Evolutionary conservation across 2,329 filamentous ascomycete genomes (phyloP).

Genomic region (Zymoseptoria crescenta): DNA sequence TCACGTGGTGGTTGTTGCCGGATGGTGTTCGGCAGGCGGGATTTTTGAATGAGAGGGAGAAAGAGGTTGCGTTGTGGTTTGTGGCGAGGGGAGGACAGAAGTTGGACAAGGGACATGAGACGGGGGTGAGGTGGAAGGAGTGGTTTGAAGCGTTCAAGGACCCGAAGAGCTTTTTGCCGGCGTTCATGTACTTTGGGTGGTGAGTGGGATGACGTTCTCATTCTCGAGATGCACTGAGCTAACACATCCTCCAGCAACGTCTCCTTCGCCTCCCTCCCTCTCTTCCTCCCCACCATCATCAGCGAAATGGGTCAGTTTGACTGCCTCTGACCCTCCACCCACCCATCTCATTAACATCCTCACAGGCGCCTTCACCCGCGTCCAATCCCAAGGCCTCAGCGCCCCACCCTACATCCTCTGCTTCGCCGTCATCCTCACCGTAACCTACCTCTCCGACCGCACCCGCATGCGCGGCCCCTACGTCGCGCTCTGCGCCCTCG

Average conservation of each 20-base stretch:
- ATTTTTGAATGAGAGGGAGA: conserved; percentile 38
- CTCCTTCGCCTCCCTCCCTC: conserved; percentile 49
- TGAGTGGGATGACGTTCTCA: conserved; percentile 3
- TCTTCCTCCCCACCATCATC: conserved; percentile 55
- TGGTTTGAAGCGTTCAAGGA: conserved; percentile 16
- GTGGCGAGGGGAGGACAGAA: conserved; percentile 13
- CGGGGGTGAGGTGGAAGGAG: conserved; percentile 15
- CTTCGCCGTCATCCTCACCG: conserved; percentile 33
- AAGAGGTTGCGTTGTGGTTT: conserved; percentile 31
- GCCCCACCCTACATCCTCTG: conserved; percentile 37
- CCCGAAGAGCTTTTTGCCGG: conserved; percentile 14
- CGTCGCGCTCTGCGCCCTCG: conserved; percentile 28
- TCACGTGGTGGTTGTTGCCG: conserved; percentile 44
- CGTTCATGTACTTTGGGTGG: conserved; percentile 18
- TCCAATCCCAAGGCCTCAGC: conserved; percentile 33
- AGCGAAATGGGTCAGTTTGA: conserved; percentile 55
- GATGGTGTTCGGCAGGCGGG: conserved; percentile 39
- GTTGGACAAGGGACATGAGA: conserved; percentile 13
- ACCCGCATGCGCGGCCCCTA: conserved; percentile 35
- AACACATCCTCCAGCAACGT: conserved; percentile 41
- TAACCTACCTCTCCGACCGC: conserved; percentile 33
- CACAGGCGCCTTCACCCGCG: conserved; percentile 21
- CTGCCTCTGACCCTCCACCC: conserved; percentile 57
- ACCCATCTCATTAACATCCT: neutral
- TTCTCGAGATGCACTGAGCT: neutral